Base-by-base conservation (phyloP, 148 eudicot genomes). In the Fallopia convolvulus region DNA sequence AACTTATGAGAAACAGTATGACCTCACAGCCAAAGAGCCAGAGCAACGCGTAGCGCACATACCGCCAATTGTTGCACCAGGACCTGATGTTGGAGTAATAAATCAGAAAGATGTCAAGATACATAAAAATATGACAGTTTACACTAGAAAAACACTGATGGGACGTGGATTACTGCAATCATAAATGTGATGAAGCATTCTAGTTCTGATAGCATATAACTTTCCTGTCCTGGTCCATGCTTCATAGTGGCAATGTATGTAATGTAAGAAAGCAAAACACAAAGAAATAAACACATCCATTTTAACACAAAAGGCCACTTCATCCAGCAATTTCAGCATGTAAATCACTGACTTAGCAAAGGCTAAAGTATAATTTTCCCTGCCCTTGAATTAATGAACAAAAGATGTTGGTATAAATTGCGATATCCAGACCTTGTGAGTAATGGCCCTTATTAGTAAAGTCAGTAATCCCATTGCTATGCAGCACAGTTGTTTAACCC, bases 11-110 rank as follows among this genome's bases (percentile, higher is more conserved):
- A 10, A 36, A 39, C 46, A 68, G 44, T 14, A 68, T 68, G 44
- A 94, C 98, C 98, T 94, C 81, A 92, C 99, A 75, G 99, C 99
- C 81, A 95, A 86, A 58, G 99, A 92, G 83, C 99, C 99, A 72
- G 99, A 95, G 83, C 99, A 95, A 41, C 99, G 99, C 9, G 99
- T 95, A 36, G 97, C 99, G 84, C 99, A 95, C 99, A 95, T 95
- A 53, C 99, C 99, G 40, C 99, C 99, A 77, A 95, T 92, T 79
- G 99, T 90, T 80, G 99, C 99, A 76, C 99, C 99, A 79, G 99
- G 99, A 76, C 98, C 98, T 94, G 89, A 49, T 40, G 80, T 61
- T 42, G 56, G 18, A 58, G 71, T 12, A 14, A 14, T 71, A 5
- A 75, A 72, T 76, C 17, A 68, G 21, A 30, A 70, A 72, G 39